Evolutionary conservation across 768 basidiomycete species (phyloP).

Genomic region (Lyophyllum decastes): DNA sequence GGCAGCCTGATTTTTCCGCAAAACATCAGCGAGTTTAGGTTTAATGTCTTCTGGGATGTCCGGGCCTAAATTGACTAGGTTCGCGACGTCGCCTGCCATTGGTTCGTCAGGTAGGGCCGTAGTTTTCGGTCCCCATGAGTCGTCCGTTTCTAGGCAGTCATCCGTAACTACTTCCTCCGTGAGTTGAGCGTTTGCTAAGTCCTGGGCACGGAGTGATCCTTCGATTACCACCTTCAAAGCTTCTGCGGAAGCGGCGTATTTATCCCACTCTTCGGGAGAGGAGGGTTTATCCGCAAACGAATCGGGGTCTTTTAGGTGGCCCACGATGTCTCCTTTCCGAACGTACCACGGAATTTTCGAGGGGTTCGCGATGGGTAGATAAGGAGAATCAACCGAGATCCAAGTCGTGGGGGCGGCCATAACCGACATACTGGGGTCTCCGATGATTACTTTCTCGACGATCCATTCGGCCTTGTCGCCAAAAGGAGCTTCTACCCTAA

Average conservation of each 20-base stretch:
- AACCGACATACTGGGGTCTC: neutral
- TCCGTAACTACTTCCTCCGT: conserved; percentile 7
- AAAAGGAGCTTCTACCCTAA: conserved; percentile 9
- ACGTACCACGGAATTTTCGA: neutral
- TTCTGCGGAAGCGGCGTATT: neutral
- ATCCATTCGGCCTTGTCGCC: conserved; percentile 14
- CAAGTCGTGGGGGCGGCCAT: too few relatives aligned
- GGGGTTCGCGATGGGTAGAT: neutral
- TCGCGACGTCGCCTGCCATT: neutral
- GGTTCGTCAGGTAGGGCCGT: conserved; percentile 19
- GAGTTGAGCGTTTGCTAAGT: neutral
- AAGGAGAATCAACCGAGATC: neutral
- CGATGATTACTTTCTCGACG: conserved; percentile 17
- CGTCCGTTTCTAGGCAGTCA: conserved; percentile 17
- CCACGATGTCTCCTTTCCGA: neutral
- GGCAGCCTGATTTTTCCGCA: neutral
- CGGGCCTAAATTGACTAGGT: neutral
- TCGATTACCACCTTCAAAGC: conserved; percentile 5
- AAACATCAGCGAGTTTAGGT: conserved; percentile 13
- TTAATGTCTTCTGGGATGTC: conserved; percentile 1
- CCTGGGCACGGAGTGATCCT: neutral
- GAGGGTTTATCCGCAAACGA: neutral
- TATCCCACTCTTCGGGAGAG: neutral
- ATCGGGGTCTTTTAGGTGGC: neutral
- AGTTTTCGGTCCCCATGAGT: conserved; percentile 28